Evolutionary conservation across 2,329 filamentous ascomycete genomes (phyloP).

Genomic region (Drechslera avenae): DNA sequence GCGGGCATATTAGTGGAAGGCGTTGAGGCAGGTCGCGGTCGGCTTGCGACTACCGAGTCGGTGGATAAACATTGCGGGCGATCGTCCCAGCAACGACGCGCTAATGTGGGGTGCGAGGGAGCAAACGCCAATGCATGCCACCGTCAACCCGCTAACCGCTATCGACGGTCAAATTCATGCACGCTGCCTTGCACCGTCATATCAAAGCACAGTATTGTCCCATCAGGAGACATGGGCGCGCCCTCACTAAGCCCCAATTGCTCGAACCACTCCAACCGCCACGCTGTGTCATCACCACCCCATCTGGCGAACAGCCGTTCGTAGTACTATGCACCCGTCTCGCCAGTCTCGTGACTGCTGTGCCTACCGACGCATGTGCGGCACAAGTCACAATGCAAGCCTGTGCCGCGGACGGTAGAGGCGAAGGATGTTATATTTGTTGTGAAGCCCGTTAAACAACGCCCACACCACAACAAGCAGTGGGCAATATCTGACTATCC

Average conservation of each 20-base stretch:
- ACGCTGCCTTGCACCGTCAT: neutral
- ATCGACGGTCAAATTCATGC: constrained; percentile 11
- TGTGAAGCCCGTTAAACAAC: constrained; percentile 5
- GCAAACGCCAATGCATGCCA: constrained; percentile 16
- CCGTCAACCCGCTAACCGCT: constrained; percentile 5
- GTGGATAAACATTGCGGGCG: constrained; percentile 21
- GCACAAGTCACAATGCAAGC: no score
- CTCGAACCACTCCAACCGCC: no score
- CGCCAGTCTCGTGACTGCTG: no score
- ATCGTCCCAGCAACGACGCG: constrained; percentile 25
- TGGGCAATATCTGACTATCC: neutral
- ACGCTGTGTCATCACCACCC: no score
- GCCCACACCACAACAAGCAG: neutral
- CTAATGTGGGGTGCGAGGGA: constrained; percentile 15
- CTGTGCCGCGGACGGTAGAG: neutral
- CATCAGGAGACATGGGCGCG: neutral
- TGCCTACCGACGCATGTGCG: no score
- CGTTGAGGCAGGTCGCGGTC: constrained; percentile 15
- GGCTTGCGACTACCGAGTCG: constrained; percentile 15
- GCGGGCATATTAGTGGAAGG: constrained; percentile 28
- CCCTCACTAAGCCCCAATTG: no score
- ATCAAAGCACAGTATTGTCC: neutral
- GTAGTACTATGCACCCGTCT: no score
- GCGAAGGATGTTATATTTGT: constrained; percentile 13
- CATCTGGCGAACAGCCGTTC: no score